These are phyloP conservation scores for Tilletia indica DNA, from an alignment of 1,284 basidiomycete species.

Conservation along the genomic window DNA sequence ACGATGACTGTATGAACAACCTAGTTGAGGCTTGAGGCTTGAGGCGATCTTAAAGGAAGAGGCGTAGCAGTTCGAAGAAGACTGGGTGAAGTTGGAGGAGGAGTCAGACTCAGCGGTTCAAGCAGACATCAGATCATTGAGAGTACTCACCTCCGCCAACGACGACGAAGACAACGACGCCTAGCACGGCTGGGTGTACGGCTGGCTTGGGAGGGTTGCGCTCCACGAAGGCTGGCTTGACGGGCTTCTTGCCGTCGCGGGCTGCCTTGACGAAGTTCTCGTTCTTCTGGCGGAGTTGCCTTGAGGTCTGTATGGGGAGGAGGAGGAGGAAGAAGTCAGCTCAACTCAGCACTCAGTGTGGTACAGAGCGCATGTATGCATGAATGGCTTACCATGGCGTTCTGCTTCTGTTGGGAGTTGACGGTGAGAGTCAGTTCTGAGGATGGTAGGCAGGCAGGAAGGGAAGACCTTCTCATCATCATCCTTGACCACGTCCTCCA, in stretches of 20 bases:
- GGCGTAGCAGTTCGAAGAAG: conserved; percentile 18
- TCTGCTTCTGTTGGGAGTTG: no score
- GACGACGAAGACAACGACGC: conserved; percentile 18
- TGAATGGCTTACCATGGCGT: no score
- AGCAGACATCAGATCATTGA: no score
- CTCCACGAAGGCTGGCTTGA: conserved; percentile 13
- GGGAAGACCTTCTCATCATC: no score
- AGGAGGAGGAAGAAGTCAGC: not conserved
- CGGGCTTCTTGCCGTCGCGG: conserved; percentile 17
- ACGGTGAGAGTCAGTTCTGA: no score
- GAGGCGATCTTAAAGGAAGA: conserved; percentile 6
- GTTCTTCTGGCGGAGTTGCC: conserved; percentile 14
- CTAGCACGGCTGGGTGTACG: conserved; percentile 11
- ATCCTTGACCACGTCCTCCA: not conserved
- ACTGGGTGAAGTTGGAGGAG: conserved; percentile 1
- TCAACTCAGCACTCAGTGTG: no score
- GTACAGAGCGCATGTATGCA: no score
- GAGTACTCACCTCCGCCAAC: conserved; percentile 17
- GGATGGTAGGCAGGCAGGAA: no score
- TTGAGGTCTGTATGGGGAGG: not conserved
- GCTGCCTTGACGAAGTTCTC: conserved; percentile 2
- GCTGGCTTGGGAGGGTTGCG: conserved; percentile 13
- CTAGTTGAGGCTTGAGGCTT: no score
- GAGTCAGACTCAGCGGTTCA: no score
- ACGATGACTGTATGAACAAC: no score